Base-by-base conservation (phyloP, 108 stramenopile species). In the Bacterosira constricta region DNA sequence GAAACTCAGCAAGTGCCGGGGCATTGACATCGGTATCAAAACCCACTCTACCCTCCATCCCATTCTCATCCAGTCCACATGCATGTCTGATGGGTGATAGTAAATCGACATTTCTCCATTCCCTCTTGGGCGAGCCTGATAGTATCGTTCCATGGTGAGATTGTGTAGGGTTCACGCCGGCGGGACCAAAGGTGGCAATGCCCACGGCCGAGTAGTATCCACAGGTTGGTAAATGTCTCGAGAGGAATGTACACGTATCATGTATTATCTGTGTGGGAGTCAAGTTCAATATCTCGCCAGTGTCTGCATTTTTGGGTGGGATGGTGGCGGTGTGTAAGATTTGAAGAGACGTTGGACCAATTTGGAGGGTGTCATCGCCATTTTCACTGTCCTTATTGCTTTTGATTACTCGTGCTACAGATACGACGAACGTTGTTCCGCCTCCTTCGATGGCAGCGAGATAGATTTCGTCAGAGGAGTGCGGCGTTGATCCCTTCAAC, bases 1-100 rank as follows among this genome's bases (percentile, higher is more conserved):
- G 54, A 84, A 76, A 97, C 69, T 99, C 98, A 13, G 97, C 94
- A 30, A 95, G 66, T 0, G 98, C 98, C 7, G 98, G 98, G 17
- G 98, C 98, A 85, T 99, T 99, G 4, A 99, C 98, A 77, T 99
- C 98, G 10, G 98, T 99, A 53, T 99, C 98, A 63, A 99, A 88
- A 39, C 63, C 66, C 6, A 92, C 70, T 18, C 86, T 67, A 41
- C 69, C 54, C 9, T 29, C 18, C 38, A 18, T 11, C 12, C 9
- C 39, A 5, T 10, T 8, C 23, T 8, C 31, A 15, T 29, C 21
- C 39, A 27, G 11, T 15, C 63, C 60, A 80, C 90, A 93, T 13
- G 90, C 90, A 11, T 64, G 35, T 1, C 32, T 23, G 3, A 96
- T 42, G 1, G 91, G 90, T 21, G 83, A 50, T 51, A 97, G 51